Evolutionary conservation across 2,329 filamentous ascomycete genomes (phyloP), one percentile per base, ranked within the genome.

Genomic region (Pseudohalonectria lignicola): DNA sequence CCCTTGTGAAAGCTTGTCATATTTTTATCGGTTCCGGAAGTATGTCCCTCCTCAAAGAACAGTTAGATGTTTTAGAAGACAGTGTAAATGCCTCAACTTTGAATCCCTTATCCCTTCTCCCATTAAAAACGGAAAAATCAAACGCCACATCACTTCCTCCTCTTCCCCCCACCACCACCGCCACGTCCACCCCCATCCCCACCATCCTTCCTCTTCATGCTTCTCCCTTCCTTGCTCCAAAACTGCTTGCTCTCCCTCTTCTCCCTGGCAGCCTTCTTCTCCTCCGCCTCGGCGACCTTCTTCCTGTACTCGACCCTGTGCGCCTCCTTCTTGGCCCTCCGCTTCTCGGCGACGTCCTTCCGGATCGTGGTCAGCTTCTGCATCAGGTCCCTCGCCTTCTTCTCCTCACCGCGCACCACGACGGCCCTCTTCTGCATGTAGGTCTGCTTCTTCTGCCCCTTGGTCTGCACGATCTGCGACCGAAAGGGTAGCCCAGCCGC

Each of bases 401-500:
- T 86, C 71, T 98, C 92, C 59, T 96, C 90, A 19, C 80, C 80
- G 11, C 81, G 71, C 13, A 86, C 62, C 18, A 94, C 76, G n/a
- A 96, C 86, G 12, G 90, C 92, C 9, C 92, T 83, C 66, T 95
- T 95, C 67, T 94, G 86, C 70, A 94, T 71, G 59, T 98, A 98
- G 17, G 88, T 94, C 53, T 80, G 63, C 51, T 79, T 80, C 57
- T 76, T 79, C 64, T 88, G 86, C 43, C 82, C 78, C 61, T 82
- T 82, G 66, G 83, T 90, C 55, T 78, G 67, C 17, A 82, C 74
- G 53, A 94, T 88, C 59, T 98, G 92, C 11, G 83, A 88, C 57
- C 88, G 90, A 76, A 84, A 98, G 5, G 92, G 92, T 9, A 98
- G 74, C 5, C 86, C 76, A 12, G 86, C 81, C 36, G 87, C 86